Percentiles rank a stretch among this genome's conserved stretches.
phyloP scores from a whole-genome alignment of 176 grass and related monocot genomes.

The Aegilops bicornis region DNA sequence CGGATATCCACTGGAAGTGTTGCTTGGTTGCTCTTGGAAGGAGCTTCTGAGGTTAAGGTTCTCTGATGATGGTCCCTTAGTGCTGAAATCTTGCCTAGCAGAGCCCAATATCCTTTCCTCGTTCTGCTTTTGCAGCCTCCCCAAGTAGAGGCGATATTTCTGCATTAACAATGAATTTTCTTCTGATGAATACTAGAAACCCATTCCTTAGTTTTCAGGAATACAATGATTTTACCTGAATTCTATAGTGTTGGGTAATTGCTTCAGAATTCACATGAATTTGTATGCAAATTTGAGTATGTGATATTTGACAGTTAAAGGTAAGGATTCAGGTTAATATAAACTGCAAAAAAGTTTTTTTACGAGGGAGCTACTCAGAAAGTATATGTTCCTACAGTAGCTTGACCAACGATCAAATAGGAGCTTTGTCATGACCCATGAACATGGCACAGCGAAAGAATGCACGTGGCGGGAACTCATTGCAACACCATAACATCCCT shows the following conservation, averaged over 20 bases:
- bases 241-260: slow-evolving; percentile 7
- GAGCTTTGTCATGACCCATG: neutral
- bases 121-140: slow-evolving; percentile 92
- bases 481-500: neutral
- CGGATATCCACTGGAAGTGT: slow-evolving; percentile 25
- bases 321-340: neutral
- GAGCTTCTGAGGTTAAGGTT: slow-evolving; percentile 57
- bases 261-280: neutral
- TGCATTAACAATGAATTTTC: slow-evolving; percentile 46
- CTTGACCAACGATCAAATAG: neutral
- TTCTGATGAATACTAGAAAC: slow-evolving; percentile 23
- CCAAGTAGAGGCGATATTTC: slow-evolving; percentile 99
- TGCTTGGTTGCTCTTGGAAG: slow-evolving; percentile 49
- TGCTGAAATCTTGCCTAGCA: slow-evolving; percentile 54
- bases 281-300: neutral
- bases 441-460: neutral
- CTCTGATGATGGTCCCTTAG: slow-evolving; percentile 41
- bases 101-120: slow-evolving; percentile 58
- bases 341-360: slow-evolving; percentile 8
- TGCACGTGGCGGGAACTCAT: neutral
- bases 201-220: neutral
- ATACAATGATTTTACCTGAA: slow-evolving; percentile 24
- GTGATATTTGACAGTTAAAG: neutral
- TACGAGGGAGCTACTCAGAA: neutral
- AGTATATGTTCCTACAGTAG: neutral